Conservation (phyloP, 208 protist genomes). For the Trypanosoma lewisi region DNA sequence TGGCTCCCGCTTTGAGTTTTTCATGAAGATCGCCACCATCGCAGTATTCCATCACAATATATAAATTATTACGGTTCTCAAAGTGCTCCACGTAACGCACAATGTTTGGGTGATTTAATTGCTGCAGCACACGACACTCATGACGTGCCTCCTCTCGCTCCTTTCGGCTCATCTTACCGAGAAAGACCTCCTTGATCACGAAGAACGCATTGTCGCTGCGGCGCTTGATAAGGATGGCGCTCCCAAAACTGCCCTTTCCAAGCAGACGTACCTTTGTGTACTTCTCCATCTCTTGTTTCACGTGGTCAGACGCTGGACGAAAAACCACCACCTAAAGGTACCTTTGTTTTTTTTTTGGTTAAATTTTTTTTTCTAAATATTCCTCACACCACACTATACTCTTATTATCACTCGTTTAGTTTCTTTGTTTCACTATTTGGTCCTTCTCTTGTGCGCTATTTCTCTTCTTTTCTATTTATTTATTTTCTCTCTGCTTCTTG, state of each 20-base stretch:
- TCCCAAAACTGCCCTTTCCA: slow-evolving; percentile 92
- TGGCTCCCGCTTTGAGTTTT: slow-evolving; percentile 68
- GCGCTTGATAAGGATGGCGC: slow-evolving; percentile 89
- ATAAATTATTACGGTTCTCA: slow-evolving; percentile 85
- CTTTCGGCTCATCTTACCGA: slow-evolving; percentile 81
- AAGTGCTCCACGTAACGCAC: slow-evolving; percentile 92
- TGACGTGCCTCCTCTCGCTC: slow-evolving; percentile 88
- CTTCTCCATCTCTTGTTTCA: slow-evolving; percentile 72
- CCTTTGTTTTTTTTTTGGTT: neutral
- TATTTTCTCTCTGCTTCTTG: neutral
- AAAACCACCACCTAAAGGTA: neutral
- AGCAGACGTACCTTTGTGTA: slow-evolving; percentile 88
- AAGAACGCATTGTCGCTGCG: slow-evolving; percentile 79
- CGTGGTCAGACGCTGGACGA: neutral
- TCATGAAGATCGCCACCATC: slow-evolving; percentile 81
- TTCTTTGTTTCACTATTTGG: neutral
- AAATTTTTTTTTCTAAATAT: slow-evolving; percentile 1
- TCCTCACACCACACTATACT: too few relatives aligned
- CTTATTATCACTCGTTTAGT: too few relatives aligned
- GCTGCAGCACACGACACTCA: slow-evolving; percentile 82
- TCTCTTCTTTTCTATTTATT: neutral
- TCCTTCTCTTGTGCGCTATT: neutral
- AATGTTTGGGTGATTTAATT: slow-evolving; percentile 91
- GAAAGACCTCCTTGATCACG: slow-evolving; percentile 91
- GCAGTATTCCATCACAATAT: slow-evolving; percentile 94